Base-by-base conservation (phyloP, 1,284 basidiomycete species). In the Marasmius oreades region DNA sequence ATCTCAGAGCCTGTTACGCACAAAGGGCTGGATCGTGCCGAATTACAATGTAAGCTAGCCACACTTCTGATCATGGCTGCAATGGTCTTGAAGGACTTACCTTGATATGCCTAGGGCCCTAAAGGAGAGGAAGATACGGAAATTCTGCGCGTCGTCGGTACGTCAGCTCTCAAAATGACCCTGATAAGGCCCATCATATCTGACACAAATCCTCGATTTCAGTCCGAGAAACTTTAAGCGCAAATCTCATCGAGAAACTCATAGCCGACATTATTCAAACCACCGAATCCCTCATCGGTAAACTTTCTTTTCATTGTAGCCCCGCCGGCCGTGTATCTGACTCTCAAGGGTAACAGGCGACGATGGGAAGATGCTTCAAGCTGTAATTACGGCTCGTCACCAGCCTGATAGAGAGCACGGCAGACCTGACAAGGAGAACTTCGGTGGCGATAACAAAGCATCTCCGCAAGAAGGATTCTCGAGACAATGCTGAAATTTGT, bases 1-100 rank as follows among this genome's bases (percentile, higher is more conserved):
- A 37, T 36, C 11, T 10, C 44, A 87, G 70, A 75, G 74, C 5
- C 67, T 82, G 51, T 69, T 86, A 16, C 71, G 81, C 45, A 73
- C 75, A 22, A 82, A 81, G 64, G 80, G 81, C 7, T 86, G 82
- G 81, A 84, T 86, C 58, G 80, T 86, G 2, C 85, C 85, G 10
- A 87, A 80, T 67, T 86, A 86, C 63, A 73, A 76, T 37, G 72
- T 71, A 55, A 20, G 66, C 63, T 20, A 10, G 44, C 5, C 23
- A 46, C 36, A 6, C 31, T 8, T 3, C 18, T 45, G 18, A 24
- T 37, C 18, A n/a, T n/a, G n/a, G n/a, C n/a, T n/a, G n/a, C n/a
- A n/a, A n/a, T n/a, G n/a, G n/a, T n/a, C n/a, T n/a, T n/a, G n/a
- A n/a, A n/a, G n/a, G n/a, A n/a, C n/a, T n/a, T n/a, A n/a, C n/a